Evolutionary conservation across 371 early-diverging fungal species (phyloP).

Genomic region (Apophysomyces ossiformis): DNA sequence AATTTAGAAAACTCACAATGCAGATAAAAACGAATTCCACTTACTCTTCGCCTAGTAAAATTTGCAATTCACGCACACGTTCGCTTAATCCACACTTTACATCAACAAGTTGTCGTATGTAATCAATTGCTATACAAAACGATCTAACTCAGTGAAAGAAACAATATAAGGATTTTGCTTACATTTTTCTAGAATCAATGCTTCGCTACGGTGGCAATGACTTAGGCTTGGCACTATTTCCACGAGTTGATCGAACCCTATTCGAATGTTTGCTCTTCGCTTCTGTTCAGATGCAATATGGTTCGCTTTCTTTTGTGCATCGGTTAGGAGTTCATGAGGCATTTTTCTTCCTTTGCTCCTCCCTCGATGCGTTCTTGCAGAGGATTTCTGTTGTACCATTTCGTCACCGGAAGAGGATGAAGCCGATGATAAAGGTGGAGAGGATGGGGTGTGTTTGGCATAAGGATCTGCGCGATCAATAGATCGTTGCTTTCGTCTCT

Average conservation of each 20-base stretch:
- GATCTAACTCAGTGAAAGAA: not conserved
- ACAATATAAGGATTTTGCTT: constrained; percentile 7
- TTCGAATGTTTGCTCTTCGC: constrained; percentile 78
- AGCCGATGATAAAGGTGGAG: constrained; percentile 11
- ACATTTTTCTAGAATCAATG: constrained; percentile 46
- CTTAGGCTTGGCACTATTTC: constrained; percentile 73
- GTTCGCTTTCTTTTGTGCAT: constrained; percentile 81
- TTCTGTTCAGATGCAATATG: constrained; percentile 87
- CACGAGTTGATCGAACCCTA: constrained; percentile 76
- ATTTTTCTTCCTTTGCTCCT: constrained; percentile 24
- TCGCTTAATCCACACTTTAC: constrained; percentile 10
- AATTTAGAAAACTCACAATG: not conserved
- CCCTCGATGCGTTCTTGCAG: constrained; percentile 4
- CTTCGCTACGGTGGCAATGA: constrained; percentile 46
- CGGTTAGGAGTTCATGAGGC: constrained; percentile 73
- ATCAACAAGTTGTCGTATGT: constrained; percentile 23
- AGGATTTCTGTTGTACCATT: not conserved
- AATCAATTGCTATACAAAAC: constrained; percentile 17
- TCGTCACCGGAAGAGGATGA: constrained; percentile 1
- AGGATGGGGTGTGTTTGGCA: not conserved
- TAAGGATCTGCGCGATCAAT: not conserved
- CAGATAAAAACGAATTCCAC: not conserved
- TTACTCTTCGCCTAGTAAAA: constrained; percentile 15
- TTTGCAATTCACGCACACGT: constrained; percentile 12
- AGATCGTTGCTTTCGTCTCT: constrained; percentile 1